A percentile compares a stretch with the other conserved stretches of the same genome.
These are phyloP conservation scores for Geotrichum klebahnii DNA, from an alignment of 1,139 yeast genomes.

Conservation along the genomic window DNA sequence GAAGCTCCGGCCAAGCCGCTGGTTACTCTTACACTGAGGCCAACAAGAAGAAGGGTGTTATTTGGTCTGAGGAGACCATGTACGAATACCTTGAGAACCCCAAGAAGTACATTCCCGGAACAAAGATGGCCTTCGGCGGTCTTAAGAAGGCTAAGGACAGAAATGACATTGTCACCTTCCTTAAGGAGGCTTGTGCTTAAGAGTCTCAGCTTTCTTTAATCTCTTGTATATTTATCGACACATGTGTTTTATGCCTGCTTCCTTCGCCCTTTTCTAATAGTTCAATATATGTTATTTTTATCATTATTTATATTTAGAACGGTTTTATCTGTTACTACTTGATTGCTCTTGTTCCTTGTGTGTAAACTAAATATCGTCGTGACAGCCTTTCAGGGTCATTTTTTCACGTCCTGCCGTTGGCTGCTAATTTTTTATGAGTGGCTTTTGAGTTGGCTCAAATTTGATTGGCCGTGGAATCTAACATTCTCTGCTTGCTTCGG, in stretches of 20 bases:
- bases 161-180: constrained; percentile 91
- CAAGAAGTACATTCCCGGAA: constrained; percentile 99
- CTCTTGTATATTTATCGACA: background rate
- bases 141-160: constrained; percentile 98
- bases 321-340: too few relatives aligned
- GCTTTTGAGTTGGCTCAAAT: too few relatives aligned
- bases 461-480: too few relatives aligned
- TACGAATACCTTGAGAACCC: constrained; percentile 97
- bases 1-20: constrained; percentile 84
- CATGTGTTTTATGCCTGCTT: background rate
- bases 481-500: too few relatives aligned
- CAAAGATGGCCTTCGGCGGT: constrained; percentile 99
- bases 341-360: too few relatives aligned
- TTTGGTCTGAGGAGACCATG: constrained; percentile 84
- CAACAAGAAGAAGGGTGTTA: constrained; percentile 91
- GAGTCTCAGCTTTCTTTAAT: background rate
- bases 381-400: too few relatives aligned
- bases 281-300: too few relatives aligned
- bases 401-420: too few relatives aligned
- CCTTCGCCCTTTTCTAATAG: too few relatives aligned
- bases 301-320: too few relatives aligned
- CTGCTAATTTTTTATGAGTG: too few relatives aligned
- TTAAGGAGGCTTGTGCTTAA: constrained; percentile 62
- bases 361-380: too few relatives aligned
- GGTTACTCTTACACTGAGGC: constrained; percentile 98